Base-by-base conservation (phyloP, 352 stramenopile genomes). In the Nothophytophthora sp. region DNA sequence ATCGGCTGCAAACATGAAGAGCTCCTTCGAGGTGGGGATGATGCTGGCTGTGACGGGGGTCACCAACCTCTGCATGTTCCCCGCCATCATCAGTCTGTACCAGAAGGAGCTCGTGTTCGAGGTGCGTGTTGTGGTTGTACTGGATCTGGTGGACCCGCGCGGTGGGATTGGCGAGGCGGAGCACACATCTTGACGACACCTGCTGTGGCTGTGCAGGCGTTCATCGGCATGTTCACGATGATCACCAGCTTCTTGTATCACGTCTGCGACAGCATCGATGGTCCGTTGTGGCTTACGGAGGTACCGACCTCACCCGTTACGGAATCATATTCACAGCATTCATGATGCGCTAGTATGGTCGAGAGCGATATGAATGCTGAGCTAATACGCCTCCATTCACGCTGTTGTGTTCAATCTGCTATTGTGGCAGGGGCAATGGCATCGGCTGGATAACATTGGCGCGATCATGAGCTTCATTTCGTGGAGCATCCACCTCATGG, bases 61-160 rank as follows among this genome's bases (percentile, higher is more conserved):
- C 48, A 92, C 81, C 32, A 92, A 92, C 67, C 60, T 92, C 34
- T 87, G 75, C 54, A 90, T 92, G 79, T 66, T 90, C 37, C 81
- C 81, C 6, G 77, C 81, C 13, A 74, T 92, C 43, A 43, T 76
- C 24, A 74, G 73, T 29, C 72, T 92, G 35, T 80, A 74, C 43
- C 44, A 50, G 11, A 68, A 76, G 41, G 58, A 84, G 27, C 76
- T 84, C 48, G 68, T 84, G 24, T 92, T 92, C 37, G 81, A 92
- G 76, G 81, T 92, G 48, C 63, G 54, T 30, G 27, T 11, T 16
- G 4, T 5, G 33, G 20, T 20, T 29, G 11, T 16, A 13, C 19
- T 23, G n/a, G 6, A 13, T 40, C 15, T 6, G 5, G 34, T 23
- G n/a, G 29, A n/a, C n/a, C n/a, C n/a, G n/a, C n/a, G n/a, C n/a